A percentile compares a stretch with the other conserved stretches of the same genome.
Evolutionary conservation across 441 rosid genomes (phyloP).

Genomic region (Eutrema salsugineum): DNA sequence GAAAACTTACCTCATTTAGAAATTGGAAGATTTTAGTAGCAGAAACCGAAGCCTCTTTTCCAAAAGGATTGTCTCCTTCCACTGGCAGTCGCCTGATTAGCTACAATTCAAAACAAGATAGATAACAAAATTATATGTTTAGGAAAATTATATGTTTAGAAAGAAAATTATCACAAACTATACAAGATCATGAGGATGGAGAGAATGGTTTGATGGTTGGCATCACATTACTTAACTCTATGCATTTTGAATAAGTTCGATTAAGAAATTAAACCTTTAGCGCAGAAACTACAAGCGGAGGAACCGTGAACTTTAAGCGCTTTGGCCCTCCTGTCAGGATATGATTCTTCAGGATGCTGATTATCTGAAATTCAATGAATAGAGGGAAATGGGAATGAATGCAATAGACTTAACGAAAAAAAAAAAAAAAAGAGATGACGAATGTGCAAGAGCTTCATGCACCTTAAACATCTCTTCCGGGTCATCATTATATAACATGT

Average conservation of each 20-base stretch:
- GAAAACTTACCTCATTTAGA: conserved; percentile 65
- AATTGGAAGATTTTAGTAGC: conserved; percentile 92
- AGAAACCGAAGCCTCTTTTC: conserved; percentile 70
- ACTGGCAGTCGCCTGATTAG: conserved; percentile 83
- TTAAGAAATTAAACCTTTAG: conserved; percentile 65
- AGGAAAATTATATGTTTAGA: not conserved
- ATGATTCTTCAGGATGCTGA: conserved; percentile 69
- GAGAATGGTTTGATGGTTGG: too few species aligned
- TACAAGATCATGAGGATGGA: too few species aligned
- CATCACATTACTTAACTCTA: not conserved
- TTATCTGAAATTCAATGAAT: conserved; percentile 52
- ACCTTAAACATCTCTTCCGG: conserved; percentile 98
- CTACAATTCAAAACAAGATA: conserved; percentile 33
- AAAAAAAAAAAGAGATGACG: not conserved
- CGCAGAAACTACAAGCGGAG: conserved; percentile 83
- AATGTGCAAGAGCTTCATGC: conserved; percentile 25
- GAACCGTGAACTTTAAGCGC: conserved; percentile 85
- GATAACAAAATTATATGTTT: not conserved
- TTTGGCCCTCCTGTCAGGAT: conserved; percentile 87
- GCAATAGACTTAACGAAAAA: too few species aligned
- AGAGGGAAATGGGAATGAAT: not conserved
- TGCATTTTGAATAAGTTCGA: conserved; percentile 2
- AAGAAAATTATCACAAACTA: not conserved
- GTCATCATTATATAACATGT: conserved; percentile 83
- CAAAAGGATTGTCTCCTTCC: conserved; percentile 91